phyloP scores from a whole-genome alignment of 768 basidiomycete genomes.

The Boletus vinaceobasis region DNA sequence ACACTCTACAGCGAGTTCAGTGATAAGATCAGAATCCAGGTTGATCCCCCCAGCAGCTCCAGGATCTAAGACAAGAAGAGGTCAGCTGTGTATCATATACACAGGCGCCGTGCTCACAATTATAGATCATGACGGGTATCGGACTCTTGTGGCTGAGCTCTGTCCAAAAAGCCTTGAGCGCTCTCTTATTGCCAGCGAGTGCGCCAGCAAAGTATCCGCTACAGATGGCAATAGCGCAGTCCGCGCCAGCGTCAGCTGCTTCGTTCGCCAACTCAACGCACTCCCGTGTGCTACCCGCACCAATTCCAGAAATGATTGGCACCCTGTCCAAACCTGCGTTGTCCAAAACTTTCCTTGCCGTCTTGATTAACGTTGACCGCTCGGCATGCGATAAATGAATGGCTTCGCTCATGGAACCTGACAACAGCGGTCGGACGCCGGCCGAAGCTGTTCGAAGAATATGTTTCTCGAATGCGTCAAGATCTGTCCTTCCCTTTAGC shows the following conservation, averaged over 20 bases:
- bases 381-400: conserved; percentile 69
- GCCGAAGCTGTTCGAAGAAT: conserved; percentile 59
- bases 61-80: conserved; percentile 53
- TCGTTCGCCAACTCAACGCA: conserved; percentile 71
- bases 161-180: conserved; percentile 74
- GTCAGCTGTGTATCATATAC: neutral
- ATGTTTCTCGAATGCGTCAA: conserved; percentile 66
- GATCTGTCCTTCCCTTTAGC: conserved; percentile 38
- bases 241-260: conserved; percentile 83
- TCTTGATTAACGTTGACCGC: conserved; percentile 58
- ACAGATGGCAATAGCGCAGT: conserved; percentile 80
- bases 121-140: conserved; percentile 86
- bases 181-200: conserved; percentile 54
- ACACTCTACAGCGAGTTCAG: conserved; percentile 70
- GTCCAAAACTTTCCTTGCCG: conserved; percentile 71
- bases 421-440: conserved; percentile 68
- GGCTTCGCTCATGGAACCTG: conserved; percentile 86
- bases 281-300: conserved; percentile 78
- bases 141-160: conserved; percentile 79
- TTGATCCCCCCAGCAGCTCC: conserved; percentile 88
- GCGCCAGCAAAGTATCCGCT: conserved; percentile 86
- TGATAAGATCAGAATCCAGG: conserved; percentile 84
- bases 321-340: conserved; percentile 50
- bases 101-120: conserved; percentile 49
- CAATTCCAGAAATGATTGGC: conserved; percentile 81